These are phyloP conservation scores for Novymonas esmeraldas DNA, from an alignment of 208 protist species.

Conservation along the genomic window DNA sequence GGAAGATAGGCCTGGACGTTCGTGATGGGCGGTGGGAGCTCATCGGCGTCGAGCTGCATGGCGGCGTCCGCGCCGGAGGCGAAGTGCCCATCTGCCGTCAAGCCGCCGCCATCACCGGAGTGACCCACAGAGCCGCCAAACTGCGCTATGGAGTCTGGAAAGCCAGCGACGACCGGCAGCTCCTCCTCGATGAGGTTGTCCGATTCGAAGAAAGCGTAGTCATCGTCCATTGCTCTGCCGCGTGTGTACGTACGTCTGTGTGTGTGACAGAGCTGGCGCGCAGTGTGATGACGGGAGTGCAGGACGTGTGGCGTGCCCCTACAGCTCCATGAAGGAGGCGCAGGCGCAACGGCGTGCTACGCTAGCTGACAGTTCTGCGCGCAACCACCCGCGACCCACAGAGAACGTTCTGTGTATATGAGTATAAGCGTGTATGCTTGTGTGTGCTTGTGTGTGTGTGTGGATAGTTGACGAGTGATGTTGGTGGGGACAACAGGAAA, in stretches of 20 bases:
- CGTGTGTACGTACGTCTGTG: not conserved
- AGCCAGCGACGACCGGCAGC: constrained; percentile 1
- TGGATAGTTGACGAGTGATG: too few relatives aligned
- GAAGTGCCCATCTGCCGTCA: constrained; percentile 25
- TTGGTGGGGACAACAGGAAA: too few relatives aligned
- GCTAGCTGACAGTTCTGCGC: too few relatives aligned
- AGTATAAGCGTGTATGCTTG: too few relatives aligned
- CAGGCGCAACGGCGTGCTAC: too few relatives aligned
- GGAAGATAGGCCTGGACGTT: constrained; percentile 73
- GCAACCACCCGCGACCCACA: too few relatives aligned
- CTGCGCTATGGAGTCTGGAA: constrained; percentile 4
- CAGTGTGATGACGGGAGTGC: too few relatives aligned
- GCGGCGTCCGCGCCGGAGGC: constrained; percentile 29
- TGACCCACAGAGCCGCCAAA: constrained; percentile 8
- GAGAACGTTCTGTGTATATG: too few relatives aligned
- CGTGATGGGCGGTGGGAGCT: constrained; percentile 33
- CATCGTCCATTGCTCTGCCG: constrained; percentile 4
- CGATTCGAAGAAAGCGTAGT: constrained; percentile 7
- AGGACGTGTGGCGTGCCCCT: too few relatives aligned
- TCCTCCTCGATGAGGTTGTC: constrained; percentile 19
- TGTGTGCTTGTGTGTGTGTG: too few relatives aligned
- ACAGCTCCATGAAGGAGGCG: too few relatives aligned
- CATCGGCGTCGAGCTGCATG: constrained; percentile 10
- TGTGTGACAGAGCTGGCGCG: too few relatives aligned
- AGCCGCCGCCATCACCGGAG: constrained; percentile 31